Base-by-base conservation (phyloP, 495 filamentous ascomycete species). In the Aspergillus ostianus region DNA sequence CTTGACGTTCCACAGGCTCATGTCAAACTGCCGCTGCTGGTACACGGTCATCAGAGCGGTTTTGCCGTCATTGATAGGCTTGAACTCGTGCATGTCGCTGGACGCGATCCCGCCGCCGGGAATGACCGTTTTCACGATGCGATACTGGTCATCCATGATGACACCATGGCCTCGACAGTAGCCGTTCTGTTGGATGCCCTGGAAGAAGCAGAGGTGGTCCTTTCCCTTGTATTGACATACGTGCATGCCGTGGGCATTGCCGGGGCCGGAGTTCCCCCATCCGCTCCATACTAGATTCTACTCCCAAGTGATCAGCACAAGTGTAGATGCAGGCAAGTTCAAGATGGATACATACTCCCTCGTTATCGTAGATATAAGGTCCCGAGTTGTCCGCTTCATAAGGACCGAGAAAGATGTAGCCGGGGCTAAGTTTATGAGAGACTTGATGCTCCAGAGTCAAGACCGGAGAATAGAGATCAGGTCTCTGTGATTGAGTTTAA, bases 11-110 rank as follows among this genome's bases (percentile, higher is more conserved):
- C 77, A 82, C 7, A 73, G 62, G 10, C 71, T 81, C 70, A 84
- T 76, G 53, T 85, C 81, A 41, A 79, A 77, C 32, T 78, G 77
- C 30, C 80, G 78, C 53, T 80, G 80, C 57, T 84, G 79, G 61
- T 86, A 86, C 17, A 84, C 73, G 5, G 81, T 82, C 67, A 85
- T 80, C 26, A 85, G 63, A 0, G 81, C 82, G 3, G 79, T 81
- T 54, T 80, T 74, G 44, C 82, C 79, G 57, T 73, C 59, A 36
- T 77, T 73, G 56, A 81, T 76, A 6, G 63, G 76, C 55, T 65
- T 70, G 48, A 82, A 82, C 55, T 84, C 81, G 64, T 84, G 81
- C 69, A 80, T 80, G 59, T 79, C 76, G 62, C 77, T 76, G 1
- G 75, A 70, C 9, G 75, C 73, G 71, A 82, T 76, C 53, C 78